These are phyloP conservation scores for Floccularia luteovirens DNA, from an alignment of 768 basidiomycete species.

Conservation along the genomic window DNA sequence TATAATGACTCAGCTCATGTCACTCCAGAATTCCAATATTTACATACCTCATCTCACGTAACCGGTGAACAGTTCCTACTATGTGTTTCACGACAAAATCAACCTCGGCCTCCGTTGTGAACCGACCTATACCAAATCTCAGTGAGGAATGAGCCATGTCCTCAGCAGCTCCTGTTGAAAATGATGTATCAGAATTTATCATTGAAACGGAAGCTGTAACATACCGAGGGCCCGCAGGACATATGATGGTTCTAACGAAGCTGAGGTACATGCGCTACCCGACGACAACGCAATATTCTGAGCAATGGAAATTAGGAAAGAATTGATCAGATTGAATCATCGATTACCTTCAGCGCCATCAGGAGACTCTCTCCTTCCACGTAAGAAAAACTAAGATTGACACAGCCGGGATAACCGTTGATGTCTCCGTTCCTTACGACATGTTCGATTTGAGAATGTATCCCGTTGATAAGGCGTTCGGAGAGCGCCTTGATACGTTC, in stretches of 20 bases:
- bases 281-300: slow-evolving; percentile 97
- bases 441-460: slow-evolving; percentile 79
- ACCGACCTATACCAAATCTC: slow-evolving; percentile 95
- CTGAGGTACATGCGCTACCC: slow-evolving; percentile 97
- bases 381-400: slow-evolving; percentile 93
- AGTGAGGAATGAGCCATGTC: slow-evolving; percentile 99
- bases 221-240: slow-evolving; percentile 90
- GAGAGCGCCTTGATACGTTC: slow-evolving; percentile 65
- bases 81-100: slow-evolving; percentile 91
- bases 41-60: slow-evolving; percentile 88
- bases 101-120: slow-evolving; percentile 95
- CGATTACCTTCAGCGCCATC: slow-evolving; percentile 89
- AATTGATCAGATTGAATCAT: slow-evolving; percentile 1
- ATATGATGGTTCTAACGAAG: slow-evolving; percentile 96
- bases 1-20: slow-evolving; percentile 7
- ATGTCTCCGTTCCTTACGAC: slow-evolving; percentile 93
- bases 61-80: slow-evolving; percentile 73
- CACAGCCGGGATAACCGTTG: slow-evolving; percentile 90
- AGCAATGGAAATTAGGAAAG: slow-evolving; percentile 3
- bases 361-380: slow-evolving; percentile 96
- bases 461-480: slow-evolving; percentile 71
- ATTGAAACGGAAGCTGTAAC: slow-evolving; percentile 7
- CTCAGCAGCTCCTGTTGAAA: slow-evolving; percentile 81
- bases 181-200: slow-evolving; percentile 4
- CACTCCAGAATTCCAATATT: slow-evolving; percentile 1